Evolutionary conservation across 2,329 filamentous ascomycete species (phyloP), one percentile per base, ranked within the genome.

Genomic region (Nemania abortiva): DNA sequence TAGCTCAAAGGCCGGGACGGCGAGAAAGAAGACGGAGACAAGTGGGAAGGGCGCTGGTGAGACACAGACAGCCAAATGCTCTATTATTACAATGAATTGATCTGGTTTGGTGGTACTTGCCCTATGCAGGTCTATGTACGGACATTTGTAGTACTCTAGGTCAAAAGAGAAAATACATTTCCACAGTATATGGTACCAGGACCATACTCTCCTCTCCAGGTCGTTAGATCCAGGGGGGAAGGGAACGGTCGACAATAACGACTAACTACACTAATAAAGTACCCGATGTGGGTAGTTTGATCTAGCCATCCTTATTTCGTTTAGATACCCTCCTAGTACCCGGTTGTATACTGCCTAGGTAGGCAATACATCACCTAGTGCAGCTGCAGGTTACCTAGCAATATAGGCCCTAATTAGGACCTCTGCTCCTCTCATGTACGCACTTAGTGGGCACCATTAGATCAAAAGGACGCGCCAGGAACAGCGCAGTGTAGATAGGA

Each of bases 1-100:
- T 45, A 54, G 62, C 54, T 61, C 67, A 65, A 69, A 64, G 55
- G 62, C 45, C 55, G 37, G 57, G 29, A 60, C 47, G 55, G 37
- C 24, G 34, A 58, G 49, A 22, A 42, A 50, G 20, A 54, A 53
- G 22, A 54, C 45, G 49, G 49, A 56, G 39, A 22, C 56, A 39
- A 54, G 18, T 37, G 52, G 54, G 13, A 54, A 24, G 34, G n/a
- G 20, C 18, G 18, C 52, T 55, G 10, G 47, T 24, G 42, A 50
- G 29, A 49, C 15, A 47, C 31, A 53, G n/a, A 39, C 13, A 62
- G 42, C 15, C 45, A 39, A 29, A 62, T 42, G 31, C 22, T 9
- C 24, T 52, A 27, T 29, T 52, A 52, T 29, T 39, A 57, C 57
- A 61, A 66, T 62, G 54, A 63, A 63, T 66, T 66, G 67, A 55